Percentiles rank a stretch among this genome's conserved stretches.
These are phyloP conservation scores for Termitomyces sp. DNA, from an alignment of 768 basidiomycete species.

Conservation along the genomic window DNA sequence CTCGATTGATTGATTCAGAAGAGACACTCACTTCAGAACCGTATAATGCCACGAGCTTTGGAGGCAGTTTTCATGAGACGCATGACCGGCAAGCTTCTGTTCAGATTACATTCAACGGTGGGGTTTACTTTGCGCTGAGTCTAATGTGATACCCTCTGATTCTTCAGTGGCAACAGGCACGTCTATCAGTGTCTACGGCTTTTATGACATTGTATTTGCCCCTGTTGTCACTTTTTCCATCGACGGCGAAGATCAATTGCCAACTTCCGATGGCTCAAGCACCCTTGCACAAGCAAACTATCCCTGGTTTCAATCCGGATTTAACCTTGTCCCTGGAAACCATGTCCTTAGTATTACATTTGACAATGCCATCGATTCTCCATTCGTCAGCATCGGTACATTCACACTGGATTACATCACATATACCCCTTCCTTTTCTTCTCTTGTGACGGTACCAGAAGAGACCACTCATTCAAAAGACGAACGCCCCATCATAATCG, in stretches of 20 bases:
- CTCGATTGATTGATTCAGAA: no score
- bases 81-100: neutral
- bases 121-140: neutral
- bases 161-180: neutral
- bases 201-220: neutral
- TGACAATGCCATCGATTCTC: no score
- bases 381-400: neutral
- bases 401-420: neutral
- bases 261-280: no score
- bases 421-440: neutral
- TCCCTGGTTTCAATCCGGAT: neutral
- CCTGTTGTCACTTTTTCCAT: neutral
- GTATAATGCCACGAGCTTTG: neutral
- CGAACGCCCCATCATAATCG: neutral
- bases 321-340: neutral
- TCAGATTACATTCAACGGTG: neutral
- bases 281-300: neutral
- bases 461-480: neutral
- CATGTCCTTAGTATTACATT: neutral
- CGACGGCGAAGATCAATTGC: neutral
- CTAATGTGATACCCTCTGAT: neutral
- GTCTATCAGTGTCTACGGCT: neutral
- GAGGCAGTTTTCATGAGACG: neutral
- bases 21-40: no score
- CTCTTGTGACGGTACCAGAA: neutral